Conservation (phyloP, 2,329 filamentous ascomycete species). For the Anisogramma anomala region DNA sequence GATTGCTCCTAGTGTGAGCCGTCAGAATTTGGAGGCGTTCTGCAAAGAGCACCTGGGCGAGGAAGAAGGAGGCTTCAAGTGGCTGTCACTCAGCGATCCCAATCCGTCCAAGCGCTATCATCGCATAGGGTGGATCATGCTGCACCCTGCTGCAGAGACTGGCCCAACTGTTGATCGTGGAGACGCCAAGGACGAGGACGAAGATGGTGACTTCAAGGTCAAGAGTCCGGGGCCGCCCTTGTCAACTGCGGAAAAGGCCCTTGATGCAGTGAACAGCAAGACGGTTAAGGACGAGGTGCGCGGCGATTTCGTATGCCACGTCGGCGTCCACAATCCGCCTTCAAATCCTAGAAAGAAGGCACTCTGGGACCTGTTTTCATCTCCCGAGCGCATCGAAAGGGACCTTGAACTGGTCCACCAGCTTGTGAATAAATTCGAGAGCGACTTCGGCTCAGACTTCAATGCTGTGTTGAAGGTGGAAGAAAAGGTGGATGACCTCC, state of each 20-base stretch:
- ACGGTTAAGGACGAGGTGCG: conserved; percentile 89
- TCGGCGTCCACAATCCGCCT: conserved; percentile 88
- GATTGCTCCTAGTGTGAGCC: conserved; percentile 88
- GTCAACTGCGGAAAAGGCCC: conserved; percentile 68
- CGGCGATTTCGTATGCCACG: conserved; percentile 94
- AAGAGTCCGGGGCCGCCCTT: conserved; percentile 36
- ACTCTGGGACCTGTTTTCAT: conserved; percentile 90
- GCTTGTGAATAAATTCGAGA: conserved; percentile 73
- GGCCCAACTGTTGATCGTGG: conserved; percentile 54
- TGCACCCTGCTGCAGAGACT: conserved; percentile 66
- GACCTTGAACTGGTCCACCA: conserved; percentile 76
- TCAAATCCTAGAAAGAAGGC: conserved; percentile 83
- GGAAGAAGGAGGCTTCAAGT: conserved; percentile 84
- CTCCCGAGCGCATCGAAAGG: conserved; percentile 84
- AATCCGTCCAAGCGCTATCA: conserved; percentile 97
- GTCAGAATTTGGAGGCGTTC: conserved; percentile 84
- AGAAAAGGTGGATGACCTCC: conserved; percentile 72
- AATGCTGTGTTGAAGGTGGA: conserved; percentile 74
- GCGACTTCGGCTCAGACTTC: conserved; percentile 65
- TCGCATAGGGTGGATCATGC: conserved; percentile 95
- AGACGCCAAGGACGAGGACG: conserved; percentile 61
- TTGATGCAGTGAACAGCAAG: conserved; percentile 94
- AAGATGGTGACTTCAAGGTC: conserved; percentile 43
- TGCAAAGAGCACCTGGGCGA: conserved; percentile 91
- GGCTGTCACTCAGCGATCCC: conserved; percentile 89